Conservation (phyloP, 495 filamentous ascomycete genomes). For the Aspergillus ellipticus region DNA sequence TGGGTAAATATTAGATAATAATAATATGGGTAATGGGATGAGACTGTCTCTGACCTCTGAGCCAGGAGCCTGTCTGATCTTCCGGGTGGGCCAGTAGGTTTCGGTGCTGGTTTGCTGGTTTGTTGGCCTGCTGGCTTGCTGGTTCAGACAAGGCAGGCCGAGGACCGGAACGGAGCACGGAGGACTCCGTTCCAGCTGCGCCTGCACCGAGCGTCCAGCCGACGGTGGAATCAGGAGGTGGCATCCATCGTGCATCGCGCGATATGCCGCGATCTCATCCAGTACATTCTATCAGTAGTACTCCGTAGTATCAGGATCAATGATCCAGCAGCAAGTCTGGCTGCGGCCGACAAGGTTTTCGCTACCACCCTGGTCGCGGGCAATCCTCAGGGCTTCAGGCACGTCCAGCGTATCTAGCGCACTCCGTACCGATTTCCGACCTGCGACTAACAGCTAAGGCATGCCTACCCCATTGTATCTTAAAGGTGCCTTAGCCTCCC, state of each 20-base stretch:
- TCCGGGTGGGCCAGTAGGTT: neutral
- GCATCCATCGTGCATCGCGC: neutral
- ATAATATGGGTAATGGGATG: too few relatives aligned
- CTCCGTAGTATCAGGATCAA: too few relatives aligned
- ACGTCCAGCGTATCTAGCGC: neutral
- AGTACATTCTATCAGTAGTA: too few relatives aligned
- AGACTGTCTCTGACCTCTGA: too few relatives aligned
- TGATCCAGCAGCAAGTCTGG: neutral
- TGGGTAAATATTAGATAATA: too few relatives aligned
- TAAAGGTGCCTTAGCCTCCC: neutral
- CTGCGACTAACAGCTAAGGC: neutral
- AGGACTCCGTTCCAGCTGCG: neutral
- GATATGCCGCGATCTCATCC: neutral
- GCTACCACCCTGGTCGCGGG: neutral
- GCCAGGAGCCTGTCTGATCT: neutral
- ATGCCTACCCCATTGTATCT: neutral
- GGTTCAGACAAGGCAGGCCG: neutral
- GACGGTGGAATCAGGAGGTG: neutral
- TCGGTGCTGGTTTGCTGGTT: too few relatives aligned
- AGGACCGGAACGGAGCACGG: slow-evolving; percentile 2
- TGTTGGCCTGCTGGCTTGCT: too few relatives aligned
- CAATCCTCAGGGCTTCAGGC: neutral
- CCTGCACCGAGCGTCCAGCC: too few relatives aligned
- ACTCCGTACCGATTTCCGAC: neutral
- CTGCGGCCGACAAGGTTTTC: neutral